These are phyloP conservation scores for Aspergillus nidulans DNA, from an alignment of 495 filamentous ascomycete genomes.

Conservation along the genomic window DNA sequence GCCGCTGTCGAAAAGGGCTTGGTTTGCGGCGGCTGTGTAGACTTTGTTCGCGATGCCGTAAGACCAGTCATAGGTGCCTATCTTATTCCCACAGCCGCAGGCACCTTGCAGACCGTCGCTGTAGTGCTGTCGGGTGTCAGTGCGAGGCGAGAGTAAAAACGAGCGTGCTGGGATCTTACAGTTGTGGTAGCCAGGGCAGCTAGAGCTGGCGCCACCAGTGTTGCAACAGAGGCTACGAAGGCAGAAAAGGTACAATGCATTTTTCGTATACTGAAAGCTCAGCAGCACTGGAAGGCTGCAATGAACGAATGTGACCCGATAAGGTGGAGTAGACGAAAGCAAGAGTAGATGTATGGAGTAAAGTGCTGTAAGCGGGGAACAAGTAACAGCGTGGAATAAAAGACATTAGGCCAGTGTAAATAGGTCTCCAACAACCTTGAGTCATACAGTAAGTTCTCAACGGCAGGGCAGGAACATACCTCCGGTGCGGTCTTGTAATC, in stretches of 20 bases:
- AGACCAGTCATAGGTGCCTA: slow-evolving; percentile 7
- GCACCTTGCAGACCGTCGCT: slow-evolving; percentile 11
- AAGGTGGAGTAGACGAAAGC: too few species aligned
- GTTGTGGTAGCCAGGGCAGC: slow-evolving; percentile 1
- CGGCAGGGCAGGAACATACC: too few species aligned
- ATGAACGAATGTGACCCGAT: not conserved
- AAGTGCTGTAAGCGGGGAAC: too few species aligned
- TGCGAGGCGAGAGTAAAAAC: not conserved
- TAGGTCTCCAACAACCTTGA: too few species aligned
- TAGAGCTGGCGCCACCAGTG: not conserved
- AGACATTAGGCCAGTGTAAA: too few species aligned
- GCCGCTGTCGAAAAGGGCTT: slow-evolving; percentile 5
- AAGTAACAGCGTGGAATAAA: too few species aligned
- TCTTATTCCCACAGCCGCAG: slow-evolving; percentile 6
- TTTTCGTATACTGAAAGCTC: too few species aligned
- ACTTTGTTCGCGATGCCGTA: not conserved
- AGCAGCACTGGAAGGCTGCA: too few species aligned
- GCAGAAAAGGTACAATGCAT: not conserved
- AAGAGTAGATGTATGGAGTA: too few species aligned
- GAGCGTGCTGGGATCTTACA: not conserved
- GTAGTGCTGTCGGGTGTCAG: slow-evolving; percentile 7
- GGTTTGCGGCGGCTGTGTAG: slow-evolving; percentile 8
- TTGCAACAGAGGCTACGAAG: not conserved
- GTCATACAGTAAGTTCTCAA: too few species aligned
- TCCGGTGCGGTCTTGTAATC: too few species aligned